Evolutionary conservation across 192 early-diverging fungal genomes (phyloP).

Genomic region (Coemansia pectinata): DNA sequence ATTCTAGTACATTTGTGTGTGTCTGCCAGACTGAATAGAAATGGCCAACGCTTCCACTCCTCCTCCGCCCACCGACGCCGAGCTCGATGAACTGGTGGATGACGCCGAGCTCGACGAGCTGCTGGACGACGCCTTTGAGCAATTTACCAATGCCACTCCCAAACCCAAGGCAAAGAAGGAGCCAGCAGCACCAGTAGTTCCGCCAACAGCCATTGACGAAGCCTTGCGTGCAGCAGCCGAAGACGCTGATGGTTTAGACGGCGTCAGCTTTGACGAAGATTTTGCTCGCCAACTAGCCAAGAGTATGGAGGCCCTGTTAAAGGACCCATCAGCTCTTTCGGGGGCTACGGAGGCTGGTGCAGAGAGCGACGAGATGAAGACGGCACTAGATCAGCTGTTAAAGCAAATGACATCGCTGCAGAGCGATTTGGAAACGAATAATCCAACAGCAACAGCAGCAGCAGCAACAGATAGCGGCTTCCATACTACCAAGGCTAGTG

Average conservation of each 20-base stretch:
- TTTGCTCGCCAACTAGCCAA: conserved; percentile 73
- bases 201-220: not conserved
- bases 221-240: not conserved
- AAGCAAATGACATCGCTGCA: conserved; percentile 60
- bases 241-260: conserved; percentile 25
- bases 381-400: conserved; percentile 76
- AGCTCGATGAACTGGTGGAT: conserved; percentile 70
- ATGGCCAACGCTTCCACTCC: conserved; percentile 28
- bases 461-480: not conserved
- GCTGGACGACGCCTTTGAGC: conserved; percentile 76
- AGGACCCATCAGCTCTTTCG: conserved; percentile 21
- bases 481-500: not conserved
- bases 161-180: conserved; percentile 36
- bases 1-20: conserved; percentile 3
- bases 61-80: conserved; percentile 57
- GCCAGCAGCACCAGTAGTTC: not conserved
- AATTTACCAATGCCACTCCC: conserved; percentile 57
- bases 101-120: conserved; percentile 75
- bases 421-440: conserved; percentile 47
- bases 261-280: conserved; percentile 62
- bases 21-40: conserved; percentile 4
- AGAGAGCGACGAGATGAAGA: conserved; percentile 60
- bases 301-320: conserved; percentile 73
- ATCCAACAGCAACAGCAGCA: conserved; percentile 1
- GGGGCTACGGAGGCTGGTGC: conserved; percentile 19